Evolutionary conservation across 225 moss, liverwort and hornwort genomes (phyloP), one percentile per base, ranked within the genome.

Genomic region (Pleurozium schreberi): DNA sequence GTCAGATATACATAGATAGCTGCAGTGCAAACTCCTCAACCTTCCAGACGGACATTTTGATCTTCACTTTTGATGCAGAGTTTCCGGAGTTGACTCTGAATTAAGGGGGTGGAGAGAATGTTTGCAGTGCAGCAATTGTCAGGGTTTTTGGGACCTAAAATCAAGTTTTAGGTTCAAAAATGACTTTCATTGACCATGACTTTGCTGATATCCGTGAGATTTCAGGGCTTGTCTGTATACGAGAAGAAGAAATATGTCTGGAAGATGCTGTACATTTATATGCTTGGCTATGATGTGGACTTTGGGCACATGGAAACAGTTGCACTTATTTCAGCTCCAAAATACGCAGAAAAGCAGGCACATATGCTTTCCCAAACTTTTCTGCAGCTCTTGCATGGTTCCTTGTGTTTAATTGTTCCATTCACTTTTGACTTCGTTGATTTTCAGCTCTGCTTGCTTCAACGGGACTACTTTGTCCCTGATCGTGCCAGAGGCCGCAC

Each of bases 301-400:
- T 98, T 98, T 74, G 98, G 98, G 80, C 98, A 98, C 89, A 98
- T 97, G 98, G 98, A 98, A 92, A 98, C 98, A 74, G 98, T 98
- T 45, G 94, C 96, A 63, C 93, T 98, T 47, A 98, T 98, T 92
- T 98, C 98, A 89, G 98, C 98, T 82, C 95, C 98, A 47, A 98
- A 98, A 88, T 98, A 98, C 90, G 97, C 98, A 89, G 98, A 98
- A 91, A 98, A 98, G 92, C 98, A 98, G 97, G 98, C 96, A 55
- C n/a, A n/a, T 92, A 57, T 69, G 45, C 55, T 71, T 76, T 65
- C 79, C 49, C 22, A 81, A 66, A 73, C 58, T 60, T 75, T 26
- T 68, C 64, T 87, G 65, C 76, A 69, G 27, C 70, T 80, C 70
- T 80, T 89, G 28, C 68, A 63, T 75, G 57, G 23, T 69, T 74